Evolutionary conservation across 306 rosid genomes (phyloP).

Genomic region (Astragalus membranaceus): DNA sequence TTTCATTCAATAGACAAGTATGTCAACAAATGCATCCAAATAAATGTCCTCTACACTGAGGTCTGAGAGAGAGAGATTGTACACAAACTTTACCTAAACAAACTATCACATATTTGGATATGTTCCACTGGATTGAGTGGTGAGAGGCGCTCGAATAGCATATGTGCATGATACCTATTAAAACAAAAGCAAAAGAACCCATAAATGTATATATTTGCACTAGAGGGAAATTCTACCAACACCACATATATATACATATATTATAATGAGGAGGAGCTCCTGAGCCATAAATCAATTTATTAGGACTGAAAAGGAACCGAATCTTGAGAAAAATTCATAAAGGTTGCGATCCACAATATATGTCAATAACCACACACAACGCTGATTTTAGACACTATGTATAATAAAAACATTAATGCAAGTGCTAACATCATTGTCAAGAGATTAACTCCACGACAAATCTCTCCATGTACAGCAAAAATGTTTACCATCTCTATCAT

Average conservation of each 20-base stretch:
- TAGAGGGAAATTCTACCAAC: neutral
- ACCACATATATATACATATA: neutral
- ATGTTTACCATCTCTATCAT: neutral
- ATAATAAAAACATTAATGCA: neutral
- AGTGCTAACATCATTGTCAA: neutral
- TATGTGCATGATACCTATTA: conserved; percentile 77
- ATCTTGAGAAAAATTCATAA: conserved; percentile 1
- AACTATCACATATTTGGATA: conserved; percentile 69
- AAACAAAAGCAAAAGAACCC: conserved; percentile 14
- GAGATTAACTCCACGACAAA: neutral
- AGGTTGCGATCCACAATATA: neutral
- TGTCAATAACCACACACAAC: neutral
- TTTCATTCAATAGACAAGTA: neutral
- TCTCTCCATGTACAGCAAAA: neutral
- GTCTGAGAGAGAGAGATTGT: neutral
- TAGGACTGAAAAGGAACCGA: conserved; percentile 1
- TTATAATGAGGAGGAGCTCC: neutral
- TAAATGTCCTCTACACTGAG: neutral
- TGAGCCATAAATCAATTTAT: conserved; percentile 16
- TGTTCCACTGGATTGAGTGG: conserved; percentile 87
- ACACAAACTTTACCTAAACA: conserved; percentile 66
- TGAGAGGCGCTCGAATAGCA: conserved; percentile 71
- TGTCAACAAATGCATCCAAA: conserved; percentile 5
- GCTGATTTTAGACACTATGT: neutral
- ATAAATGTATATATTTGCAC: neutral